These are phyloP conservation scores for Hypoxylon crocopeplum DNA, from an alignment of 495 filamentous ascomycete species.

Conservation along the genomic window DNA sequence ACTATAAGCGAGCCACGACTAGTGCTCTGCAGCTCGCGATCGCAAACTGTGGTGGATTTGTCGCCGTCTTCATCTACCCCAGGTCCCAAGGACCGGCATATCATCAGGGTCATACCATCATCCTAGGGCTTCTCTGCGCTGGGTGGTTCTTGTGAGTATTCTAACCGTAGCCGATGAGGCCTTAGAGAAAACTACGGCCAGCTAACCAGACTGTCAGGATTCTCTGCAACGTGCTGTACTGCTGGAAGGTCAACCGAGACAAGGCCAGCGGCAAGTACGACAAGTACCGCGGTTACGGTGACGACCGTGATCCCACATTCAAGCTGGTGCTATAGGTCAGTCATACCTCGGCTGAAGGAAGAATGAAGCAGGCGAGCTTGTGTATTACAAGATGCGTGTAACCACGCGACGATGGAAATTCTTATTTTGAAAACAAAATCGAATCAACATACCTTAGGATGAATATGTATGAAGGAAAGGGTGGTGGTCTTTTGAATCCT, in stretches of 20 bases:
- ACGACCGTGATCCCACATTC: slow-evolving; percentile 72
- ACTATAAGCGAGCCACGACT: slow-evolving; percentile 54
- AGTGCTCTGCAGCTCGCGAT: slow-evolving; percentile 56
- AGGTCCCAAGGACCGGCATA: slow-evolving; percentile 53
- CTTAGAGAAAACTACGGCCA: not conserved
- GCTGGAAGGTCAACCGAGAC: slow-evolving; percentile 69
- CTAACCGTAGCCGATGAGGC: not conserved
- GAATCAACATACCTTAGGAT: not conserved
- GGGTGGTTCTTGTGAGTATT: slow-evolving; percentile 70
- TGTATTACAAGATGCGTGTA: not conserved
- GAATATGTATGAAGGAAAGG: not conserved
- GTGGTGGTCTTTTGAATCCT: not conserved
- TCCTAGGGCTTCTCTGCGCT: slow-evolving; percentile 62
- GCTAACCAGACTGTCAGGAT: slow-evolving; percentile 54
- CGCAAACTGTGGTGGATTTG: slow-evolving; percentile 58
- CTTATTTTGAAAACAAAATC: not conserved
- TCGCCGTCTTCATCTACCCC: slow-evolving; percentile 67
- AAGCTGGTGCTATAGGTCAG: slow-evolving; percentile 62
- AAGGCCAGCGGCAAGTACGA: slow-evolving; percentile 69
- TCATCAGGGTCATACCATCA: slow-evolving; percentile 64
- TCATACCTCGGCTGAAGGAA: not conserved
- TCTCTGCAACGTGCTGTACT: slow-evolving; percentile 68
- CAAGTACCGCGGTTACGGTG: slow-evolving; percentile 61
- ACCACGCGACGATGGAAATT: slow-evolving; percentile 1
- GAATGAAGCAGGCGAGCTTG: not conserved